Conservation (phyloP, 192 early-diverging fungal species). For the Pecoramyces ruminantium region DNA sequence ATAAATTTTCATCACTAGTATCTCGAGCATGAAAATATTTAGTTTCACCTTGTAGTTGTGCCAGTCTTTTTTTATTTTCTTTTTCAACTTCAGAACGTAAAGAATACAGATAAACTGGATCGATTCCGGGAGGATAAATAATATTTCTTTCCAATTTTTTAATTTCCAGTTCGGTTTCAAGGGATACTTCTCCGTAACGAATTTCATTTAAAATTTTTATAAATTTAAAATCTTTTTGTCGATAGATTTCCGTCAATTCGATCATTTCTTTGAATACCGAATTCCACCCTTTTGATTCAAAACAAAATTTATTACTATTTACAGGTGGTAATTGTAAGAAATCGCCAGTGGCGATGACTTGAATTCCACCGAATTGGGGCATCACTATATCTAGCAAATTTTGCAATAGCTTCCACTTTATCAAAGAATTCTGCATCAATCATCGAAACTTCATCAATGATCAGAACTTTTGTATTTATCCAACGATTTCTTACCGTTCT, state of each 20-base stretch:
- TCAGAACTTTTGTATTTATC: constrained; percentile 36
- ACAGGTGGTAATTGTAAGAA: constrained; percentile 73
- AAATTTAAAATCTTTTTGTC: constrained; percentile 68
- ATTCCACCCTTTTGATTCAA: constrained; percentile 31
- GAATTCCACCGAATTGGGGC: constrained; percentile 61
- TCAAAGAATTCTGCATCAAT: constrained; percentile 54
- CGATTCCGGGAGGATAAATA: constrained; percentile 19
- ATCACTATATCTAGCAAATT: constrained; percentile 13
- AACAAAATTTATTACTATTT: constrained; percentile 10
- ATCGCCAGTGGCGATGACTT: constrained; percentile 56
- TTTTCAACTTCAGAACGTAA: constrained; percentile 56
- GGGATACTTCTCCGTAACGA: constrained; percentile 49
- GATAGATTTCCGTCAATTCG: constrained; percentile 59
- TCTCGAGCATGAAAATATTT: constrained; percentile 30
- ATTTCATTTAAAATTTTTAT: constrained; percentile 74
- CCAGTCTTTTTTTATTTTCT: constrained; percentile 23
- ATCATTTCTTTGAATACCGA: constrained; percentile 30
- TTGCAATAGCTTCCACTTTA: constrained; percentile 52
- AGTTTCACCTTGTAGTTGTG: constrained; percentile 23
- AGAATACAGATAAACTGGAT: constrained; percentile 50
- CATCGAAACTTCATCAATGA: constrained; percentile 74
- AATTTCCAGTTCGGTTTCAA: constrained; percentile 28
- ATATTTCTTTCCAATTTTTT: constrained; percentile 16
- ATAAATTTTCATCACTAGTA: not conserved
- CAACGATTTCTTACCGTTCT: constrained; percentile 31